These are phyloP conservation scores for Pseudogymnoascus sp. DNA, from an alignment of 2,329 filamentous ascomycete species.

Conservation along the genomic window DNA sequence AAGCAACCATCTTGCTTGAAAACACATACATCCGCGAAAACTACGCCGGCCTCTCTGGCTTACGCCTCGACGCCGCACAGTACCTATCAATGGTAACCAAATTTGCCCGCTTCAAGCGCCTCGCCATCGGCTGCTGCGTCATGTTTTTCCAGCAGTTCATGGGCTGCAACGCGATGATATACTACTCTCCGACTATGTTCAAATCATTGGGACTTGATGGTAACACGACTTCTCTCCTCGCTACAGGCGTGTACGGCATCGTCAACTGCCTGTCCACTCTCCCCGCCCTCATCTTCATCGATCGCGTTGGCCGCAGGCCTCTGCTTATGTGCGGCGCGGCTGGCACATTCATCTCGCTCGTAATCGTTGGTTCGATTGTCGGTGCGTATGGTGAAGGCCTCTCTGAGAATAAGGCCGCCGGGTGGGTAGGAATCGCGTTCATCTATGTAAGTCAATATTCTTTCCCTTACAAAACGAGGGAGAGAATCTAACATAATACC, in stretches of 20 bases:
- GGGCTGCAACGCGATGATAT: constrained; percentile 22
- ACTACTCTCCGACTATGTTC: constrained; percentile 40
- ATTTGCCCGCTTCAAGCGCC: constrained; percentile 16
- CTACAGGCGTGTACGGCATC: constrained; percentile 50
- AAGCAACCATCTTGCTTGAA: constrained; percentile 49
- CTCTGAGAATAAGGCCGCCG: constrained; percentile 38
- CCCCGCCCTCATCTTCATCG: constrained; percentile 29
- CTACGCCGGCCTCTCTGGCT: constrained; percentile 31
- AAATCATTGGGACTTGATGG: constrained; percentile 33
- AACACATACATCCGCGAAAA: constrained; percentile 41
- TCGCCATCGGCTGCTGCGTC: constrained; percentile 17
- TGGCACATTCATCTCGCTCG: constrained; percentile 43
- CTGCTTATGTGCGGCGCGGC: constrained; percentile 36
- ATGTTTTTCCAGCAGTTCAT: constrained; percentile 30
- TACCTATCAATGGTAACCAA: constrained; percentile 17
- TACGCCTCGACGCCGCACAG: constrained; percentile 14
- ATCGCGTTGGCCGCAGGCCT: constrained; percentile 28
- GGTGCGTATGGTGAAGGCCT: constrained; percentile 40
- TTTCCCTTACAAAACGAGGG: not conserved
- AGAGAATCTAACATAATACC: constrained; percentile 26
- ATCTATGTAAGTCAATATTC: constrained; percentile 35
- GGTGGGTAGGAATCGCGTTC: constrained; percentile 50
- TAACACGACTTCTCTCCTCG: constrained; percentile 40
- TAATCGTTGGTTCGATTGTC: constrained; percentile 46
- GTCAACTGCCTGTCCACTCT: constrained; percentile 40